Evolutionary conservation across 73 alveolate genomes (phyloP).

Genomic region (Tetrahymena elliotti): DNA sequence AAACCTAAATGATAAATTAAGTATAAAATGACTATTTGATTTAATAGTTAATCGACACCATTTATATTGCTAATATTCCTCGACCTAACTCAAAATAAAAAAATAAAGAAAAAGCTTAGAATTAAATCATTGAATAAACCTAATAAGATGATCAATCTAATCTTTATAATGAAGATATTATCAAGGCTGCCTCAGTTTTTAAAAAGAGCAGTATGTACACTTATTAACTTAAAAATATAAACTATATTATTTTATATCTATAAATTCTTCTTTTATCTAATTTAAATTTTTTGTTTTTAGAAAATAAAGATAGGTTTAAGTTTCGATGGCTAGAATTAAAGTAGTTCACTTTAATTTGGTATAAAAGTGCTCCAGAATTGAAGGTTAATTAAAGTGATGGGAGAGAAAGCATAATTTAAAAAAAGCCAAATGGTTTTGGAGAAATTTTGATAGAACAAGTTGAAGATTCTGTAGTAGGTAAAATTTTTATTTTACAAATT

Average conservation of each 20-base stretch:
- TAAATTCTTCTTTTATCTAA: too few species aligned
- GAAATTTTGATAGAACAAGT: not conserved
- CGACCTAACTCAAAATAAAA: not conserved
- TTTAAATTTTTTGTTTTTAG: not conserved
- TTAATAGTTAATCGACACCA: not conserved
- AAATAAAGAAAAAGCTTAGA: not conserved
- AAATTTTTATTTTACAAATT: too few species aligned
- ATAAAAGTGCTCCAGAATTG: not conserved
- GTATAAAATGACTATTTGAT: not conserved
- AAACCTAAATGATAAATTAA: not conserved
- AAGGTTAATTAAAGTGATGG: not conserved
- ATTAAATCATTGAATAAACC: not conserved
- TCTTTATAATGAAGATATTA: not conserved
- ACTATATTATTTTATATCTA: too few species aligned
- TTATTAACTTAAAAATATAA: too few species aligned
- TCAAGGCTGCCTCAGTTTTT: not conserved
- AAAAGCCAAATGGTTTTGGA: not conserved
- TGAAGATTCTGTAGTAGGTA: not conserved
- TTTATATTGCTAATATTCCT: not conserved
- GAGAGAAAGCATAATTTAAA: not conserved
- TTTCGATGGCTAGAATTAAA: not conserved
- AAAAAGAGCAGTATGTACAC: not conserved
- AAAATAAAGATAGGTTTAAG: not conserved
- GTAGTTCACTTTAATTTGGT: not conserved
- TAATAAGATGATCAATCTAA: not conserved